Base-by-base conservation (phyloP, 2,329 filamentous ascomycete genomes). In the Colletotrichum sojae region DNA sequence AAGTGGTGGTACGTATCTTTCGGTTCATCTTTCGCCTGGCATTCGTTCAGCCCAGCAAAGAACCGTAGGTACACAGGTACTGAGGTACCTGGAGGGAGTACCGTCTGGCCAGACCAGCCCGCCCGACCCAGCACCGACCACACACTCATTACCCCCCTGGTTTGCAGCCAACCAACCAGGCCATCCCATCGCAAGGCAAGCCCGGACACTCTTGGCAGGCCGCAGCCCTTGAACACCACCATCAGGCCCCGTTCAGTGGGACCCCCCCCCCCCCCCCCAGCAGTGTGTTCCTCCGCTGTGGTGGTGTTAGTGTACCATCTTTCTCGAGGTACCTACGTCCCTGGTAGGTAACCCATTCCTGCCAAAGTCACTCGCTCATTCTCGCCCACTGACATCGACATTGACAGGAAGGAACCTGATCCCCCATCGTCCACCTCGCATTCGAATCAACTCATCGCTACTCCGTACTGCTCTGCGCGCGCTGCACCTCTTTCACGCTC, bases 361-460 rank as follows among this genome's bases (percentile, higher is more conserved):
- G 40, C 40, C 4, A 10, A 43, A 13, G 40, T 43, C 40, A 43
- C 40, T 43, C 40, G 3, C 40, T 43, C 5, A 54, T 20, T 58
- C 18, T 45, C 25, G 40, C 55, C 31, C 31, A 36, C 31, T 25
- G 22, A 25, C 27, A 31, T 31, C 9, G 9, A 8, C 39, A 16
- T 15, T 16, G 49, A 54, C n/a, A 31, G 36, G n/a, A n/a, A 10
- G 13, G 49, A 25, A 52, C 40, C 40, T 43, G 40, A n/a, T 43
- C 40, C 40, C 40, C 40, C 13, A 43, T 36, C 31, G 31, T 36
- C 31, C 8, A 36, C 31, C 31, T 36, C 31, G 31, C 31, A 36
- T 36, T 49, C 36, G 25, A 49, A 58, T 48, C 56, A 58, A 58
- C 56, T 49, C 56, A 58, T n/a, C 40, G 31, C 31, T 36, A 36